A percentile compares a stretch with the other conserved stretches of the same genome.
These are phyloP conservation scores for Cordyceps tenuipes DNA, from an alignment of 2,329 filamentous ascomycete species.

Conservation along the genomic window DNA sequence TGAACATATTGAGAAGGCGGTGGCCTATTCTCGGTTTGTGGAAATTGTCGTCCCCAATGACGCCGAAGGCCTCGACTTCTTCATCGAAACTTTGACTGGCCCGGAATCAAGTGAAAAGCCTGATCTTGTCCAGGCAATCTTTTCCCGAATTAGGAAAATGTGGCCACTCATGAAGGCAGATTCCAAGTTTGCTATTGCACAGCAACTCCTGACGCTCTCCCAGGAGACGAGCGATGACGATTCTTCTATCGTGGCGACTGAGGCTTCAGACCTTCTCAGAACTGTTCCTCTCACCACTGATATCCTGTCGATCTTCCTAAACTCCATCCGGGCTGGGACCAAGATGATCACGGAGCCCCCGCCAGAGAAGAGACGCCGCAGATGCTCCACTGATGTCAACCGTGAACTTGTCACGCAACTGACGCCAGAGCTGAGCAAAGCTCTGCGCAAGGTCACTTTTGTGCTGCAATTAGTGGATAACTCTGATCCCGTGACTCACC, in stretches of 20 bases:
- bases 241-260: constrained; percentile 36
- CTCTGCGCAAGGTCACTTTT: constrained; percentile 71
- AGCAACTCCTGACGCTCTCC: constrained; percentile 54
- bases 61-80: constrained; percentile 39
- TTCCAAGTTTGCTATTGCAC: constrained; percentile 49
- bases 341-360: constrained; percentile 65
- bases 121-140: constrained; percentile 55
- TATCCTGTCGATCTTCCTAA: constrained; percentile 63
- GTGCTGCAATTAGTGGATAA: constrained; percentile 82
- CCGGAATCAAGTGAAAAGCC: constrained; percentile 29
- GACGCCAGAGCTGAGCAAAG: constrained; percentile 55
- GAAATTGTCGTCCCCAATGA: constrained; percentile 48
- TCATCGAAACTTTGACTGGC: constrained; percentile 41
- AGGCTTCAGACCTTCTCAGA: constrained; percentile 65
- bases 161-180: constrained; percentile 66
- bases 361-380: constrained; percentile 70
- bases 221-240: constrained; percentile 34
- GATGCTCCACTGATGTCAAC: constrained; percentile 62
- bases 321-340: constrained; percentile 64
- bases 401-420: constrained; percentile 52
- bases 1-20: constrained; percentile 34
- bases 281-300: constrained; percentile 65
- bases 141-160: constrained; percentile 59
- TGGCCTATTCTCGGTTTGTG: constrained; percentile 37
- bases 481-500: constrained; percentile 66